Conservation (phyloP, 179 eudicot species). For the Camellia oleifera region DNA sequence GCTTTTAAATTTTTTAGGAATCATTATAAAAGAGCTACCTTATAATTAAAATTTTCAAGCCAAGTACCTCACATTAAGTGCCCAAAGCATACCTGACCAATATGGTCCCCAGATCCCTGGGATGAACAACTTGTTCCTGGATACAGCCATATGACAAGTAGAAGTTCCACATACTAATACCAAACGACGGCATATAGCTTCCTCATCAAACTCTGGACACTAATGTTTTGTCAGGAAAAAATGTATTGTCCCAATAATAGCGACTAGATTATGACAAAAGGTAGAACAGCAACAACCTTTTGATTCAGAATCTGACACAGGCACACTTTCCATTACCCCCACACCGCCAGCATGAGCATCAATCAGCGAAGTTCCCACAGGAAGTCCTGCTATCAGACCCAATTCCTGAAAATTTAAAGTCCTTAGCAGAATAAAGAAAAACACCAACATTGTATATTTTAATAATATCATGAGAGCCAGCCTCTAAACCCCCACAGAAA, state of each 20-base stretch:
- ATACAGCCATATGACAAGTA: conserved; percentile 97
- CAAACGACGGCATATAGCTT: conserved; percentile 82
- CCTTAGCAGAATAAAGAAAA: conserved; percentile 3
- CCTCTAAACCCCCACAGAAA: conserved; percentile 22
- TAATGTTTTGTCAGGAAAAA: conserved; percentile 19
- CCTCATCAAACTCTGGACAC: conserved; percentile 60
- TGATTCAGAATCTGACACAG: conserved; percentile 39
- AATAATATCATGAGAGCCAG: background rate
- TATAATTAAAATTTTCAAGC: background rate
- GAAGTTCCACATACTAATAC: conserved; percentile 99
- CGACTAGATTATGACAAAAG: conserved; percentile 6
- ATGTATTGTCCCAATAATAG: background rate
- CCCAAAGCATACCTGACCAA: conserved; percentile 76
- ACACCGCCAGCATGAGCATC: conserved; percentile 99
- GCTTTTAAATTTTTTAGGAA: background rate
- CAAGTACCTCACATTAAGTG: background rate
- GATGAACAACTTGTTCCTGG: conserved; percentile 75
- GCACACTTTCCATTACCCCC: conserved; percentile 92
- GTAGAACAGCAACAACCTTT: conserved; percentile 29
- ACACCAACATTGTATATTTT: background rate
- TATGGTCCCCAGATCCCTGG: conserved; percentile 99
- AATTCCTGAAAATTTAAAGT: conserved; percentile 55
- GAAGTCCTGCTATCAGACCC: conserved; percentile 73
- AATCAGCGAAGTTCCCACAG: conserved; percentile 93
- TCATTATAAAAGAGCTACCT: background rate